Conservation (phyloP, 2,329 filamentous ascomycete species). For the Aspergillus phoenicis region DNA sequence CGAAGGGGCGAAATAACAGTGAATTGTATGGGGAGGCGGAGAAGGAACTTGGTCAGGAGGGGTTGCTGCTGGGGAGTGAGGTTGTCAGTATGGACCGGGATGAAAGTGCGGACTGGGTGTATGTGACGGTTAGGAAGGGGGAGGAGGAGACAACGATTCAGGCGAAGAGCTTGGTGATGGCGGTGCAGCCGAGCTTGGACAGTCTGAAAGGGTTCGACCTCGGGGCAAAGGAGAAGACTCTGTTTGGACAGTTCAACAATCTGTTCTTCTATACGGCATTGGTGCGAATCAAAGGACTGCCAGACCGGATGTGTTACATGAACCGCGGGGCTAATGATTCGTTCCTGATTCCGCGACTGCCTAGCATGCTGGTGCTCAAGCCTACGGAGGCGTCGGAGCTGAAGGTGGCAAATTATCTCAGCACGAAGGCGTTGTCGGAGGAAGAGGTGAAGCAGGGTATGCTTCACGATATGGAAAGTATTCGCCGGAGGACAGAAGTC, state of each 20-base stretch:
- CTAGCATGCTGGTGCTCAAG: constrained; percentile 12
- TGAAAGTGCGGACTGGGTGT: background rate
- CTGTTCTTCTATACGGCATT: constrained; percentile 34
- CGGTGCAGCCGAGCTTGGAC: constrained; percentile 38
- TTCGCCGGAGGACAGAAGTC: background rate
- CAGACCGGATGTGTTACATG: background rate
- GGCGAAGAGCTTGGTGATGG: constrained; percentile 42
- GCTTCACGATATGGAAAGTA: background rate
- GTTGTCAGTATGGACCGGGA: background rate
- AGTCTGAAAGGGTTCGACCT: constrained; percentile 38
- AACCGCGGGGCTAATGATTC: constrained; percentile 7
- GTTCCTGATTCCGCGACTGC: constrained; percentile 14
- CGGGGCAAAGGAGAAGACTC: constrained; percentile 27
- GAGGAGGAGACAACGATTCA: constrained; percentile 30
- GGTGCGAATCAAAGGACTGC: constrained; percentile 32
- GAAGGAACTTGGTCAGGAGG: background rate
- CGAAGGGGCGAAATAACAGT: background rate
- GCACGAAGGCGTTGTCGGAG: constrained; percentile 1
- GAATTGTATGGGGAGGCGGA: background rate
- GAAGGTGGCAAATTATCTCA: constrained; percentile 8
- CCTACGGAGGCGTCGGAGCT: constrained; percentile 4
- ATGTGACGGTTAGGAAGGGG: constrained; percentile 30
- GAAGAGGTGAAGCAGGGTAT: constrained; percentile 7
- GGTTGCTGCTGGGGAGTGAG: background rate
- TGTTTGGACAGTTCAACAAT: constrained; percentile 35